These are phyloP conservation scores for Blepharisma stoltei DNA, from an alignment of 73 alveolate species.

Conservation along the genomic window DNA sequence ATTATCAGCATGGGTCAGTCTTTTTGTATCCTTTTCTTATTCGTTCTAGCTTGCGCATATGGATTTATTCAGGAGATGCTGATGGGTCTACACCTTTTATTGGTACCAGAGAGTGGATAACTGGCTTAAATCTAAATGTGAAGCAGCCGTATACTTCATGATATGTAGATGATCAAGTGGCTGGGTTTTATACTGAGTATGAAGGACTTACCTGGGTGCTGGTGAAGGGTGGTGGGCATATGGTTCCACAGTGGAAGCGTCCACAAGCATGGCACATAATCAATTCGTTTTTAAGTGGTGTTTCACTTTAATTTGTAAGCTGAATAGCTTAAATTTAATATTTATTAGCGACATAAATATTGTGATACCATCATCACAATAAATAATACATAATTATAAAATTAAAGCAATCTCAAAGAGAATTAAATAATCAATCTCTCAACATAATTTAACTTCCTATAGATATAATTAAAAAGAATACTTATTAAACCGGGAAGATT, in stretches of 20 bases:
- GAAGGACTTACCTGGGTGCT: constrained; percentile 57
- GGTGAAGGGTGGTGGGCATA: constrained; percentile 90
- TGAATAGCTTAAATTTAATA: too few species aligned
- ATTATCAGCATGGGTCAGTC: not conserved
- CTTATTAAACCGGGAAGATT: too few species aligned
- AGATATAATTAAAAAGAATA: too few species aligned
- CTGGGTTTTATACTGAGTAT: constrained; percentile 48
- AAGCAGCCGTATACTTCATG: constrained; percentile 46
- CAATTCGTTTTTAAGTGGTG: not conserved
- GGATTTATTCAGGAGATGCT: constrained; percentile 64
- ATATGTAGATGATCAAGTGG: constrained; percentile 30
- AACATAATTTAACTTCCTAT: too few species aligned
- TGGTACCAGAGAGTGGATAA: constrained; percentile 60
- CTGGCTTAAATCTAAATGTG: constrained; percentile 35
- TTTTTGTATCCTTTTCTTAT: not conserved
- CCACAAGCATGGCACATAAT: not conserved
- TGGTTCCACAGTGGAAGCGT: constrained; percentile 91
- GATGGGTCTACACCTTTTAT: constrained; percentile 66
- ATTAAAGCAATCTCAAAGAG: too few species aligned
- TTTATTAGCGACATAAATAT: too few species aligned
- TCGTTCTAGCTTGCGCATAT: not conserved
- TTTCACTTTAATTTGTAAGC: not conserved
- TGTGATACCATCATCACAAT: too few species aligned
- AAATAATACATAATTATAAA: too few species aligned
- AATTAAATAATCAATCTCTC: too few species aligned